phyloP scores from a whole-genome alignment of 73 alveolate genomes.

The Paramecium caudatum region DNA sequence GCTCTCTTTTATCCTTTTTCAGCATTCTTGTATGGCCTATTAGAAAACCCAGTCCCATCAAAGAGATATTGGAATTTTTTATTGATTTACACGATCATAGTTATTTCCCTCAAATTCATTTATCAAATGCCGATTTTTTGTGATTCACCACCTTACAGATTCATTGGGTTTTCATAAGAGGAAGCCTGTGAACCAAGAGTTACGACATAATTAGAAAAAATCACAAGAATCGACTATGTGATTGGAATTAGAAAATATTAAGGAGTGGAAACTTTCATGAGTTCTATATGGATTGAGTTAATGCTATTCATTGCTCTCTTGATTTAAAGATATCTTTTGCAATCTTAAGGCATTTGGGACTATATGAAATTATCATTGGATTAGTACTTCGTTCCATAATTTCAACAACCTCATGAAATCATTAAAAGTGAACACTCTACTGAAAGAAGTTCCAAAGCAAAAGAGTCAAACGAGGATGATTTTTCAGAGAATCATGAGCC shows the following conservation, averaged over 20 bases:
- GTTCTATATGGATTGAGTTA: conserved; percentile 77
- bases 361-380: conserved; percentile 71
- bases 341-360: conserved; percentile 83
- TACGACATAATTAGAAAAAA: conserved; percentile 61
- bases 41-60: conserved; percentile 82
- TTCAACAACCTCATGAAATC: conserved; percentile 50
- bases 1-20: conserved; percentile 78
- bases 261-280: conserved; percentile 78
- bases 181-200: conserved; percentile 70
- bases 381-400: conserved; percentile 76
- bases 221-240: conserved; percentile 80
- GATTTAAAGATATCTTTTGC: conserved; percentile 69
- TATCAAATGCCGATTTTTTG: conserved; percentile 84
- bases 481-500: conserved; percentile 66
- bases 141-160: conserved; percentile 78
- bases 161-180: conserved; percentile 69
- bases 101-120: conserved; percentile 74
- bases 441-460: conserved; percentile 16
- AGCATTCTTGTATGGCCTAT: conserved; percentile 74
- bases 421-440: conserved; percentile 39
- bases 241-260: conserved; percentile 82
- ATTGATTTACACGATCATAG: conserved; percentile 71
- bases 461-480: conserved; percentile 63
- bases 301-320: conserved; percentile 70
- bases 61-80: conserved; percentile 77